These are phyloP conservation scores for Mucor circinelloides DNA, from an alignment of 371 early-diverging fungal genomes.

Conservation along the genomic window DNA sequence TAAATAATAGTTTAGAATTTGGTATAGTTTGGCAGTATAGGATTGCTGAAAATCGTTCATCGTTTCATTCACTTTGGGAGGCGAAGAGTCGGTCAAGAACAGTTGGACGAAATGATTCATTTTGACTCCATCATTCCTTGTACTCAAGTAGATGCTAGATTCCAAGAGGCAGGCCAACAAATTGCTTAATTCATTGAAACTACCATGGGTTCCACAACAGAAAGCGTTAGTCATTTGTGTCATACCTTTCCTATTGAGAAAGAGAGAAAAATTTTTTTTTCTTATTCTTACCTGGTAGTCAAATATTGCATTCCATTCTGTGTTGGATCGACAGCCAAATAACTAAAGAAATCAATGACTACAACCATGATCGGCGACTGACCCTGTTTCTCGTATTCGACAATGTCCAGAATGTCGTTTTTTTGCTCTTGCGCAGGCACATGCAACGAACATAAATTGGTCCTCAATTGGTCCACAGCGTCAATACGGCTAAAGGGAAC, in stretches of 20 bases:
- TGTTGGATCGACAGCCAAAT: not conserved
- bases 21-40: not conserved
- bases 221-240: constrained; percentile 5
- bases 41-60: not conserved
- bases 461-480: constrained; percentile 22
- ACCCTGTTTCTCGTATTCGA: constrained; percentile 26
- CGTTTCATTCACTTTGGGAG: not conserved
- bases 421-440: constrained; percentile 6
- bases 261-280: constrained; percentile 3
- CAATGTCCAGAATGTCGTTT: constrained; percentile 23
- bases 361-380: constrained; percentile 38
- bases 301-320: constrained; percentile 1
- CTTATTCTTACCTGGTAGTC: not conserved
- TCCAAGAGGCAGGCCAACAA: constrained; percentile 9
- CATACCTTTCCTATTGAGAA: not conserved
- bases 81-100: constrained; percentile 6
- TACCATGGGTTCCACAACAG: constrained; percentile 14
- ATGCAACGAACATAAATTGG: constrained; percentile 21
- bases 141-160: constrained; percentile 1
- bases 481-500: constrained; percentile 18
- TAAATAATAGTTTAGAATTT: constrained; percentile 9
- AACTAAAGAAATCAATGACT: constrained; percentile 26
- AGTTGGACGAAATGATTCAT: constrained; percentile 6
- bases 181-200: constrained; percentile 5
- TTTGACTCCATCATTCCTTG: not conserved